These are phyloP conservation scores for Calonectria hawksworthii DNA, from an alignment of 2,329 filamentous ascomycete species.

Conservation along the genomic window DNA sequence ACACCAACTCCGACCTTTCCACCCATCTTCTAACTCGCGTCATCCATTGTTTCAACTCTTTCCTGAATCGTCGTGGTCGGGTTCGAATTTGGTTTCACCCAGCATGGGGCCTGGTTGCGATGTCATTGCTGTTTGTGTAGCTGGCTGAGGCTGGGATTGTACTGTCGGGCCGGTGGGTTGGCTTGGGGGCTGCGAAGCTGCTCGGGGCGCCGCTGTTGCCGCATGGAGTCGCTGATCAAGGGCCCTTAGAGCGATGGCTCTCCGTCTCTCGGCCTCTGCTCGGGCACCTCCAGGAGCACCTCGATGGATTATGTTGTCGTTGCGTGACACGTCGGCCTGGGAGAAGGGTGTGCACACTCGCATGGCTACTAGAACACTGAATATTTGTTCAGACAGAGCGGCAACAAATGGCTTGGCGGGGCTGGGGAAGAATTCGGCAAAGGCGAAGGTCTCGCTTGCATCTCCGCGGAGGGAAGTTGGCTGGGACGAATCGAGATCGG, in stretches of 20 bases:
- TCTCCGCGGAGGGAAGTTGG: slow-evolving; percentile 81
- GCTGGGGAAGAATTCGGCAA: slow-evolving; percentile 95
- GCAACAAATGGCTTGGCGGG: slow-evolving; percentile 83
- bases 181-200: slow-evolving; percentile 51
- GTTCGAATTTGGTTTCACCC: slow-evolving; percentile 79
- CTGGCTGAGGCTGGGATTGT: slow-evolving; percentile 69
- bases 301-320: slow-evolving; percentile 68
- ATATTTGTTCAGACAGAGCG: slow-evolving; percentile 76
- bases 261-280: slow-evolving; percentile 91
- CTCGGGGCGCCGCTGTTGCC: slow-evolving; percentile 67
- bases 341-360: slow-evolving; percentile 89
- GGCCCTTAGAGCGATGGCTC: slow-evolving; percentile 90
- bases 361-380: slow-evolving; percentile 80
- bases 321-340: slow-evolving; percentile 82
- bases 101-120: slow-evolving; percentile 69
- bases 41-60: slow-evolving; percentile 44
- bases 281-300: slow-evolving; percentile 78
- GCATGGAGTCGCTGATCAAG: slow-evolving; percentile 92
- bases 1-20: slow-evolving; percentile 6
- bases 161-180: slow-evolving; percentile 67
- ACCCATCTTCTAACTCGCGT: slow-evolving; percentile 15
- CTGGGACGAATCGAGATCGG: slow-evolving; percentile 75
- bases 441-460: slow-evolving; percentile 95
- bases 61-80: slow-evolving; percentile 67
- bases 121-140: slow-evolving; percentile 70